Evolutionary conservation across 176 grass and related monocot genomes (phyloP).

Genomic region (Triticum dicoccoides): DNA sequence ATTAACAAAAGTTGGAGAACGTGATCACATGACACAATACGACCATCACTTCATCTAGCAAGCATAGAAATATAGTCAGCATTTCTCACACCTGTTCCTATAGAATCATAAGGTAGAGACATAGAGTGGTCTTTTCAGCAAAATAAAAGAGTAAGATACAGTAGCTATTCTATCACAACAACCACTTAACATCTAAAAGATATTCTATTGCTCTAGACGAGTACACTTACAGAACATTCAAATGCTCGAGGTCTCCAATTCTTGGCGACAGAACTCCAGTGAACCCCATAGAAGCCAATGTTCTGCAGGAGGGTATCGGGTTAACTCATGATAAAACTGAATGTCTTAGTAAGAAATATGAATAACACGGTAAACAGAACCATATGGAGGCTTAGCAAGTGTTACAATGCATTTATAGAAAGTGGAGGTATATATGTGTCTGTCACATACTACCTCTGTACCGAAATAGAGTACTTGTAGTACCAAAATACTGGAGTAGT

Average conservation of each 20-base stretch:
- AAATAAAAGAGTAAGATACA: neutral
- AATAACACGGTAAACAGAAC: neutral
- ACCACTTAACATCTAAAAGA: constrained; percentile 3
- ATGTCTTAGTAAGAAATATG: neutral
- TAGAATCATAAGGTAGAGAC: neutral
- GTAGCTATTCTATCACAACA: constrained; percentile 9
- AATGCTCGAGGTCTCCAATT: constrained; percentile 82
- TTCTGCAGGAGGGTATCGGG: constrained; percentile 53
- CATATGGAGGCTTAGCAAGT: neutral
- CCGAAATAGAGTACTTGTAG: too few species aligned
- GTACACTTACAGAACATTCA: constrained; percentile 85
- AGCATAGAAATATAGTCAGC: neutral
- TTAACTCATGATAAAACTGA: constrained; percentile 7
- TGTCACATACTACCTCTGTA: neutral
- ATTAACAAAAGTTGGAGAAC: constrained; percentile 6
- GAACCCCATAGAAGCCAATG: constrained; percentile 93
- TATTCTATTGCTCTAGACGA: neutral
- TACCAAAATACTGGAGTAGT: too few species aligned
- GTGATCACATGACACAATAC: neutral
- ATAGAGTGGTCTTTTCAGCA: neutral
- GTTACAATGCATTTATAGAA: neutral
- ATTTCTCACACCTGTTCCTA: neutral
- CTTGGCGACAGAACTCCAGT: constrained; percentile 78
- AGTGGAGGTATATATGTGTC: neutral
- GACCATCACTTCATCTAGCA: constrained; percentile 9